Conservation (phyloP, 768 basidiomycete species). For the Pilatotrama ljubarskyi region DNA sequence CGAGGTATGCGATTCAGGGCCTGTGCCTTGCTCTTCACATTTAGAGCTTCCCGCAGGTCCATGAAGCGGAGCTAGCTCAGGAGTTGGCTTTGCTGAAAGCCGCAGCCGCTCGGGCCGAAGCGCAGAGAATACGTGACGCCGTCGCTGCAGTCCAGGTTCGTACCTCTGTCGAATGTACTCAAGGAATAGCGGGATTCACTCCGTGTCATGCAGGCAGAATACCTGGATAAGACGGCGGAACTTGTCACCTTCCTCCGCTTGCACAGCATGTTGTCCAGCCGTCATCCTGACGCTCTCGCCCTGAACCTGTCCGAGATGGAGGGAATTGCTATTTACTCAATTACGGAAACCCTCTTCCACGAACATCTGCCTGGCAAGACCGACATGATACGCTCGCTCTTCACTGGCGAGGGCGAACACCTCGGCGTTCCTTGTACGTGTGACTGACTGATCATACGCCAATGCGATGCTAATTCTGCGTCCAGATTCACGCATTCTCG, state of each 20-base stretch:
- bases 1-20: slow-evolving; percentile 52
- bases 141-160: slow-evolving; percentile 59
- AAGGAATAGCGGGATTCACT: background rate
- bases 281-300: slow-evolving; percentile 42
- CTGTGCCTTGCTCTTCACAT: background rate
- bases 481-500: slow-evolving; percentile 60
- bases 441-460: slow-evolving; percentile 4
- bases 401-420: slow-evolving; percentile 58
- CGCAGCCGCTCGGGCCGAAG: slow-evolving; percentile 58
- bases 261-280: slow-evolving; percentile 48
- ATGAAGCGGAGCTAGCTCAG: slow-evolving; percentile 63
- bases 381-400: slow-evolving; percentile 52
- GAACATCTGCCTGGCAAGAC: slow-evolving; percentile 53
- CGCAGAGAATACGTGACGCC: slow-evolving; percentile 53
- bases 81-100: slow-evolving; percentile 55
- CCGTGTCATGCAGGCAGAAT: slow-evolving; percentile 40
- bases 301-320: slow-evolving; percentile 53
- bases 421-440: slow-evolving; percentile 65
- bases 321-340: slow-evolving; percentile 52
- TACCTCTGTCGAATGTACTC: background rate
- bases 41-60: slow-evolving; percentile 39
- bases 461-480: background rate
- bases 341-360: slow-evolving; percentile 54
- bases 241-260: slow-evolving; percentile 62
- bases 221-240: slow-evolving; percentile 45